Conservation (phyloP, 2,329 filamentous ascomycete genomes). For the Pyrenochaeta sp. region DNA sequence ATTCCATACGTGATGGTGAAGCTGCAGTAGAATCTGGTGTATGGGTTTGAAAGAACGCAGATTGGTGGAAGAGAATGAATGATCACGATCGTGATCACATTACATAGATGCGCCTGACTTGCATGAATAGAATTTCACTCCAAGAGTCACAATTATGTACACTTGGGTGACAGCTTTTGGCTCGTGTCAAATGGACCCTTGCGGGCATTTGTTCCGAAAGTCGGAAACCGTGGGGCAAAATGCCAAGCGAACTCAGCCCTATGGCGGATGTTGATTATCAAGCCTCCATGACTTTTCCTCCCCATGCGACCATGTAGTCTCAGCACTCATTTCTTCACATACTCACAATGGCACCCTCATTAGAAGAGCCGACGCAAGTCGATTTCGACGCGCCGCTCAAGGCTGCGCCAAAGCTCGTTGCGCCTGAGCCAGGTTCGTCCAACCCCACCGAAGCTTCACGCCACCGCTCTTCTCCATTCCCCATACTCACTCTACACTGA, state of each 20-base stretch:
- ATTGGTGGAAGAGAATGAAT: neutral
- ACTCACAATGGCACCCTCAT: slow-evolving; percentile 75
- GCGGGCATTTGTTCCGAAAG: slow-evolving; percentile 24
- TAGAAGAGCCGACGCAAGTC: slow-evolving; percentile 74
- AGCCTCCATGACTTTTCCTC: slow-evolving; percentile 32
- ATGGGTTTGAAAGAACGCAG: neutral
- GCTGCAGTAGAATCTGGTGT: slow-evolving; percentile 57
- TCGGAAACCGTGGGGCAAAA: slow-evolving; percentile 34
- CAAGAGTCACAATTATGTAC: neutral
- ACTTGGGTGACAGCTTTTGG: neutral
- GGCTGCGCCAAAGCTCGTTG: slow-evolving; percentile 82
- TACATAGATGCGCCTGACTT: slow-evolving; percentile 31
- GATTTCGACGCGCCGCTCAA: slow-evolving; percentile 80
- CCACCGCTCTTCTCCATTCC: slow-evolving; percentile 45
- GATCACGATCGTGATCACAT: slow-evolving; percentile 4
- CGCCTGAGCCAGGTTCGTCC: slow-evolving; percentile 78
- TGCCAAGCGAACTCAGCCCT: slow-evolving; percentile 36
- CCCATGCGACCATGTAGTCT: slow-evolving; percentile 31
- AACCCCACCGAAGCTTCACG: slow-evolving; percentile 51
- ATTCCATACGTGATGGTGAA: slow-evolving; percentile 96
- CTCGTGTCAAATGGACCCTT: slow-evolving; percentile 3
- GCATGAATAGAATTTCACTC: slow-evolving; percentile 22
- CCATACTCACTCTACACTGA: neutral
- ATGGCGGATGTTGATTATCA: slow-evolving; percentile 43
- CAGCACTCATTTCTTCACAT: slow-evolving; percentile 12